Evolutionary conservation across 2,329 filamentous ascomycete genomes (phyloP), one percentile per base, ranked within the genome.

Genomic region (Neocucurbitaria cava): DNA sequence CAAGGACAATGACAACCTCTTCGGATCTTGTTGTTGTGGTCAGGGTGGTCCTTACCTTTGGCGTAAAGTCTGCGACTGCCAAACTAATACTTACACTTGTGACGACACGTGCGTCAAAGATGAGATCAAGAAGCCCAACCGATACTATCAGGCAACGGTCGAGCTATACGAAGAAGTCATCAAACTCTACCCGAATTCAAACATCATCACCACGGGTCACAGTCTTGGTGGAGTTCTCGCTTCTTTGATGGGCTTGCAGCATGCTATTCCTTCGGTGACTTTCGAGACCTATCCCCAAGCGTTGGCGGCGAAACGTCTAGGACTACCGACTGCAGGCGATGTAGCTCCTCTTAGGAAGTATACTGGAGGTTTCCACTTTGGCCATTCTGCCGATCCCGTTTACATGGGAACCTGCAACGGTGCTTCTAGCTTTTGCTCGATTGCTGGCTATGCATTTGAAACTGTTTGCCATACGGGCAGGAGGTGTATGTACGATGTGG

Each of bases 371-470:
- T 75, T 74, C 46, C 71, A 75, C 28, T 73, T 75, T 42, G 72
- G 72, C 4, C 72, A 75, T 41, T 72, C 70, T 5, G 71, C 68
- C 11, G 72, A 75, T 41, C 72, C 72, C 0, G 63, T 75, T 1
- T 75, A 73, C 52, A 75, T 74, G 70, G 72, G 72, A 7, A 73
- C 72, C 6, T 75, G 72, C 46, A 74, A 72, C 39, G 65, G 70
- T 1, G 65, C 64, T 17, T 71, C 72, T 2, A 73, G 69, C 49
- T 73, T 75, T 49, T 75, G 72, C 51, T 71, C 70, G 8, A 72
- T 75, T 4, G 72, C 66, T 4, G 72, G 72, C 10, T 75, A 72
- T 39, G 71, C 71, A 1, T 74, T 75, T 35, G 72, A 75, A 50
- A 74, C 72, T 0, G 36, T 71, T 1, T 75, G 72, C 40, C 72